Base-by-base conservation (phyloP, 208 protist genomes). In the Strigomonas galati region DNA sequence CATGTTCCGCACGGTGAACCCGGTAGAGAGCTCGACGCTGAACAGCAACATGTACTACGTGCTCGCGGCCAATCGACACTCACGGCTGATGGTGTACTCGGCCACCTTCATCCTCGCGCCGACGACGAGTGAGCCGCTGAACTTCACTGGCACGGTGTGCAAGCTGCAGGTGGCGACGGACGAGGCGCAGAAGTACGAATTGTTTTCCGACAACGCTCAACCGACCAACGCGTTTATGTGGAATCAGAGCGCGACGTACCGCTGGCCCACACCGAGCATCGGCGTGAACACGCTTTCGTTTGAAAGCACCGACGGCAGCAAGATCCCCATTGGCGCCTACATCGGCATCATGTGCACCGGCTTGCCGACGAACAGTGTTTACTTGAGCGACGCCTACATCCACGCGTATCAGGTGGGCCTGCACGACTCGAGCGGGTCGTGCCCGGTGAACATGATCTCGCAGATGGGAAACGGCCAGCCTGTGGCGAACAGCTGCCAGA, bases 341-440 rank as follows among this genome's bases (percentile, higher is more conserved):
- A 55, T 76, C 26, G 55, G 48, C 28, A 64, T 83, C 15, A 24
- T 31, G 27, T 83, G 78, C 59, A 66, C 67, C 5, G 70, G 70
- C 1, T 15, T 83, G 12, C 73, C 72, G 0, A 26, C 54, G 0
- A 30, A 59, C 27, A 19, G 31, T 4, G 9, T 83, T 24, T 35
- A 51, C 44, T 17, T 83, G 43, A 24, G 46, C 17, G 54, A 65
- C 9, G 48, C 70, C 23, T 24, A 44, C 9, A 51, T 79, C n/a
- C 43, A 43, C n/a, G 78, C 72, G 1, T 83, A 79, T 59, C 78
- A 79, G 65, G 79, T 84, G 0, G 79, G 79, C 7, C 74, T 80
- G 27, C 32, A 75, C 14, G 60, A 65, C 26, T 15, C 31, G 0
- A 74, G 69, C 21, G 79, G 79, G 19, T 55, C 52, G 54, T 84